These are phyloP conservation scores for Lomentospora prolificans DNA, from an alignment of 2,329 filamentous ascomycete species.

Conservation along the genomic window DNA sequence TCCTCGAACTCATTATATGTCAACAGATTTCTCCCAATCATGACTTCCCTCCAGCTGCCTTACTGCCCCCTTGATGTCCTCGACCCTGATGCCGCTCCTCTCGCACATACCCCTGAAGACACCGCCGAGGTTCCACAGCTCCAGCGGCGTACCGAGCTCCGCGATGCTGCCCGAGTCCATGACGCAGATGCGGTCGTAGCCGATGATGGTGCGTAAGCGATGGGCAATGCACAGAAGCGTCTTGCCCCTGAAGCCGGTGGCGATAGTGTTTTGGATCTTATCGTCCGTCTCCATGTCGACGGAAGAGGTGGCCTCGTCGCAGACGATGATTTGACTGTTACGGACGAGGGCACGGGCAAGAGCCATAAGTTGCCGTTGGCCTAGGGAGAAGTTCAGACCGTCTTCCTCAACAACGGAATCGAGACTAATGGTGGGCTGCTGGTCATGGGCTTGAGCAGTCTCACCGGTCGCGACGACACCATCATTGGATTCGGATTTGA, in stretches of 20 bases:
- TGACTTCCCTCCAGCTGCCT: conserved; percentile 19
- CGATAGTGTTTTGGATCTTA: conserved; percentile 88
- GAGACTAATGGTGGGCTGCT: conserved; percentile 55
- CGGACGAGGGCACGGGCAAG: conserved; percentile 84
- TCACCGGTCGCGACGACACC: no score
- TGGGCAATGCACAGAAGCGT: conserved; percentile 91
- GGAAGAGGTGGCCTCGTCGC: conserved; percentile 87
- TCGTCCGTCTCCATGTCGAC: conserved; percentile 96
- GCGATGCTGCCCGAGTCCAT: conserved; percentile 87
- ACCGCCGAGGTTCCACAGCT: conserved; percentile 58
- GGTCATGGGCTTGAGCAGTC: conserved; percentile 17
- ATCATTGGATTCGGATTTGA: no score
- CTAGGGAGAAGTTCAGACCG: conserved; percentile 90
- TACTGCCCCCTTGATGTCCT: conserved; percentile 40
- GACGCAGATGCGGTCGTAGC: conserved; percentile 91
- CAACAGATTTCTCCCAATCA: not conserved
- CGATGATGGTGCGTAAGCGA: conserved; percentile 81
- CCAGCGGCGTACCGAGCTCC: conserved; percentile 69
- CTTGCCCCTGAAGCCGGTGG: conserved; percentile 72
- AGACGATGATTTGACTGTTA: conserved; percentile 83
- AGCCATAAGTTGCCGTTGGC: conserved; percentile 92
- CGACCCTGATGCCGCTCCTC: conserved; percentile 60
- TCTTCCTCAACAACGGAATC: conserved; percentile 86
- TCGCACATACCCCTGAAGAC: conserved; percentile 91
- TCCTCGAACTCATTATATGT: not conserved